Evolutionary conservation across 2,329 filamentous ascomycete species (phyloP), one percentile per base, ranked within the genome.

Genomic region (Colletotrichum sp.): DNA sequence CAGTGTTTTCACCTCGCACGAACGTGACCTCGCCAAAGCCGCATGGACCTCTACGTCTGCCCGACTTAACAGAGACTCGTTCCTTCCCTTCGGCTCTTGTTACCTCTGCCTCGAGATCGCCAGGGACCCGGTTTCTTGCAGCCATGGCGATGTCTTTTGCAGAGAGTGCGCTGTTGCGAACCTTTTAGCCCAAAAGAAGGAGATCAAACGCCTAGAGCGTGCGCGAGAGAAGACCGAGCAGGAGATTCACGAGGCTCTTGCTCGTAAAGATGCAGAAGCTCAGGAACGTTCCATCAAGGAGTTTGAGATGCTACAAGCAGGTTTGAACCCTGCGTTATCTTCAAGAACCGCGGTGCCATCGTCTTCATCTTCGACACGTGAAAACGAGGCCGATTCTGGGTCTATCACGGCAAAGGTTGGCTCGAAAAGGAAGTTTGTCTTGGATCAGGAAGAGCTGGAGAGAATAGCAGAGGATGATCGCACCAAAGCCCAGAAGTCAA

Each of bases 81-180:
- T 98, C 84, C 92, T 98, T 13, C 93, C 95, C 7, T 98, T 98
- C 83, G 95, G 94, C 70, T 95, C 94, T 27, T 99, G 96, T 87
- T 92, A 93, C 70, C 90, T 99, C 32, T 99, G 96, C 82, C 93
- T 98, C 19, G 91, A 96, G 75, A 91, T 93, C 9, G 94, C 96
- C 25, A 91, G 93, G 34, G 92, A 95, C 63, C 96, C 97, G 1
- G 95, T 98, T 44, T 93, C 95, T 27, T 98, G 96, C 84, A 88
- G 91, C 4, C 91, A 93, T 78, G 96, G 96, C 77, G 96, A 98
- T 84, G 89, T 99, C 16, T 98, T 98, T 87, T 99, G 96, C 84
- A 93, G 95, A 79, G 97, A 98, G 87, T 99, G 96, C 86, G 96
- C 96, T 11, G 91, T 98, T 69, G 93, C 89, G 79, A 98, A 98